Evolutionary conservation across 2,329 filamentous ascomycete genomes (phyloP), one percentile per base, ranked within the genome.

Genomic region (Thermochaetoides dissita): DNA sequence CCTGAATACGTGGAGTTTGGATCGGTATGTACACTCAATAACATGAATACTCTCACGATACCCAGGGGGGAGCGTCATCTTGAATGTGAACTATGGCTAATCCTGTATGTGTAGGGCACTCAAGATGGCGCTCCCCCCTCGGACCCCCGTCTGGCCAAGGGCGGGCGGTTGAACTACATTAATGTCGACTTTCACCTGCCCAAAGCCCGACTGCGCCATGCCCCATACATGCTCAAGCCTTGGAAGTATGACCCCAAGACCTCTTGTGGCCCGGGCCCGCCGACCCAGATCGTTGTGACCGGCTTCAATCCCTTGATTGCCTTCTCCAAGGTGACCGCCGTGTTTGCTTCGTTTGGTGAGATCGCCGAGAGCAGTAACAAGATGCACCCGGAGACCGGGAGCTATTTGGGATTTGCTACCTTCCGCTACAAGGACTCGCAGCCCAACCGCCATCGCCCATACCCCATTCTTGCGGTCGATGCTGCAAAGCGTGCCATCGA

Each of bases 341-440:
- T 84, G 41, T 93, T 94, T 58, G 76, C 80, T 11, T 76, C 74
- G 3, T 94, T 83, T 63, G 87, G 87, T 41, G 85, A 94, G 45
- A 88, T 98, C 49, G 81, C 82, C 36, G 83, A 88, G 56, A 82
- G 93, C 53, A 87, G 85, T 56, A 95, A 95, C 57, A 89, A 93
- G 59, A 89, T 93, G 55, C 87, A 98, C 60, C 91, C 91, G 7
- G 81, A 88, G 44, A 96, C 88, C 9, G 91, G 91, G 11, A 91
- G 85, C 56, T 94, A 93, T 57, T 72, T 98, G 9, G 91, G 91
- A 9, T 88, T 98, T 57, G 94, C 85, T 50, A 85, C 86, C 10
- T 86, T 98, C 57, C 79, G 82, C 45, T 98, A 93, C 61, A 79
- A 82, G 55, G 89, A 96, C 57, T 67, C 71, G 2, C 72, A 76